Evolutionary conservation across 192 early-diverging fungal species (phyloP), one percentile per base, ranked within the genome.

Genomic region (Phlyctochytrium bullatum): DNA sequence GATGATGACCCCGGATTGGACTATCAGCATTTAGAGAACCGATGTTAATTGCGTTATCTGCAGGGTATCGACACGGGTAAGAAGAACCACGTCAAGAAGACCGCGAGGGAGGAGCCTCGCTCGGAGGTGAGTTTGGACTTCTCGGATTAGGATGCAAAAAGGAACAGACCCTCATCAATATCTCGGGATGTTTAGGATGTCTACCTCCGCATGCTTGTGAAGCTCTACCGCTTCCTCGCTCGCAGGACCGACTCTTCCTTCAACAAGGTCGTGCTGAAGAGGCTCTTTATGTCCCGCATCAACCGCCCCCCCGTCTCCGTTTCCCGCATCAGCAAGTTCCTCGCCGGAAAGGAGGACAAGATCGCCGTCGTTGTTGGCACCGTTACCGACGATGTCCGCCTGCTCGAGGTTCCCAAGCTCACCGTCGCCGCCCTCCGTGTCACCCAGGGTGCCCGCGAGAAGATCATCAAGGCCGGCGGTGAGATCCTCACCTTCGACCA

Each of bases 141-240:
- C 20, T 28, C 34, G 17, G 47, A 27, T 10, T 16, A 34, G 25
- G 40, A 40, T 32, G 14, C 30, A 35, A 40, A 1, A 6, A 35
- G 2, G 1, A 58, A 1, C n/a, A 3, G 27, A 2, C 59, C 10
- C 29, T 20, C 3, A 32, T 52, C 4, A 1, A n/a, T n/a, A n/a
- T n/a, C n/a, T n/a, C n/a, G n/a, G n/a, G 33, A 50, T 65, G 69
- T 24, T 0, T 52, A 80, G 78, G 91, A 99, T 82, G 92, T 96
- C 80, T 99, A 99, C 92, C 85, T 98, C 80, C 82, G 86, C 76
- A 88, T 99, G 82, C 90, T 99, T 79, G 96, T 98, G 72, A 99
- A 99, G 91, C 88, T 99, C 69, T 99, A 98, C 88, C 89, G 93
- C 78, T 98, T 96, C 91, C 88, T 99, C 62, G 95, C 96, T 61